phyloP scores from a whole-genome alignment of 495 filamentous ascomycete species.

The Aspergillus nanangensis region DNA sequence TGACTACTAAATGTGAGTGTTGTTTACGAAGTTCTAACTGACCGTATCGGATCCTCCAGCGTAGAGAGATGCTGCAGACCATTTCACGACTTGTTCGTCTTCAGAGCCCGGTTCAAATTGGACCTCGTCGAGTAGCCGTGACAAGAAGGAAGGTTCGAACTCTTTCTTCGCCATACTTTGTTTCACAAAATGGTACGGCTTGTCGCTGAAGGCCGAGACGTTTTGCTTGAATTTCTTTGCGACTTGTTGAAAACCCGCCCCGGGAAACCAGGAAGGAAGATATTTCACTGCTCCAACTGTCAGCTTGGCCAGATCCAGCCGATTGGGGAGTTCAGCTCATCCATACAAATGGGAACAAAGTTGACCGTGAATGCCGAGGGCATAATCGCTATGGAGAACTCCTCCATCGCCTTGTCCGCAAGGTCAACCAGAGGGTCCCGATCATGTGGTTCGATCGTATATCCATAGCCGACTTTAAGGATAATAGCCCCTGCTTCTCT shows the following conservation, averaged over 20 bases:
- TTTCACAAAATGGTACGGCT: slow-evolving; percentile 38
- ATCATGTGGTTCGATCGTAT: slow-evolving; percentile 37
- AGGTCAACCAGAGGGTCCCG: slow-evolving; percentile 41
- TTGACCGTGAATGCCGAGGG: slow-evolving; percentile 46
- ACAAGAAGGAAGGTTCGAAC: slow-evolving; percentile 31
- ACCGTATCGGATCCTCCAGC: slow-evolving; percentile 51
- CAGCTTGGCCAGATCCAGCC: neutral
- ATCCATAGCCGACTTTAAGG: slow-evolving; percentile 47
- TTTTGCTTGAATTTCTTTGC: slow-evolving; percentile 28
- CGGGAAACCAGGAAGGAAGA: slow-evolving; percentile 45
- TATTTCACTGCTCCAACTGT: slow-evolving; percentile 23
- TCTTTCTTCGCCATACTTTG: slow-evolving; percentile 28
- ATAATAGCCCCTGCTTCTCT: slow-evolving; percentile 42
- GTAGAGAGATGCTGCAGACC: slow-evolving; percentile 44
- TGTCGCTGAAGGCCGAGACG: slow-evolving; percentile 18
- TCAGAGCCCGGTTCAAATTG: slow-evolving; percentile 11
- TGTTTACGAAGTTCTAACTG: neutral
- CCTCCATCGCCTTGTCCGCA: slow-evolving; percentile 33
- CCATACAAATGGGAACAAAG: slow-evolving; percentile 25
- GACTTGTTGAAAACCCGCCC: slow-evolving; percentile 35
- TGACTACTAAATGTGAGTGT: neutral
- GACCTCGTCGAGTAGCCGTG: slow-evolving; percentile 17
- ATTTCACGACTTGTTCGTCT: slow-evolving; percentile 27
- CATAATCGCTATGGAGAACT: slow-evolving; percentile 36
- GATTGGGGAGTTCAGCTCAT: slow-evolving; percentile 1